Conservation (phyloP, 2,329 filamentous ascomycete species). For the Scytalidium sp. region DNA sequence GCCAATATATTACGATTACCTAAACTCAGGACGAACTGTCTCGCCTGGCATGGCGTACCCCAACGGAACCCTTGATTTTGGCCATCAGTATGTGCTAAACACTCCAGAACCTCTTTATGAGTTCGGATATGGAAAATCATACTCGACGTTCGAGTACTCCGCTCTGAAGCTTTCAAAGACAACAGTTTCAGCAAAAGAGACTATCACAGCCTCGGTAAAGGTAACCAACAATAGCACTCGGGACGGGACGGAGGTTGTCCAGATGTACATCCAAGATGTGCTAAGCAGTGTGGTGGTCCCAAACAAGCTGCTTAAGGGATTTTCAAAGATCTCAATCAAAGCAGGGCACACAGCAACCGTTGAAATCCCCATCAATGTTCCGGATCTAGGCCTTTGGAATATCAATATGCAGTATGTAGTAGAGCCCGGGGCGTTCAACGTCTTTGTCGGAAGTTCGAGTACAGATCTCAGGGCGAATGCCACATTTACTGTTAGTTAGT, state of each 20-base stretch:
- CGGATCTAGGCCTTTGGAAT: constrained; percentile 72
- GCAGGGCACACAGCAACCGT: constrained; percentile 52
- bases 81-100: constrained; percentile 86
- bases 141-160: constrained; percentile 58
- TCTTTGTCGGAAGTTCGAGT: constrained; percentile 60
- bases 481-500: constrained; percentile 46
- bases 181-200: constrained; percentile 36
- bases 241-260: constrained; percentile 51
- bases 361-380: constrained; percentile 56
- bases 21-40: constrained; percentile 75
- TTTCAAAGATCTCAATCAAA: constrained; percentile 62
- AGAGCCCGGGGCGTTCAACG: constrained; percentile 65
- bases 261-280: constrained; percentile 52
- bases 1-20: constrained; percentile 70
- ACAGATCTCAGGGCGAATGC: constrained; percentile 52
- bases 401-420: constrained; percentile 69
- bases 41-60: constrained; percentile 71
- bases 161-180: constrained; percentile 40
- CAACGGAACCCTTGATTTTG: constrained; percentile 70
- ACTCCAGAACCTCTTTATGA: constrained; percentile 74
- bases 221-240: constrained; percentile 58
- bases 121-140: constrained; percentile 79
- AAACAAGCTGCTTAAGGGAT: constrained; percentile 60
- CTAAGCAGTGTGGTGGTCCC: constrained; percentile 62
- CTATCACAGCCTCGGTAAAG: constrained; percentile 49